These are phyloP conservation scores for Cornus controversa DNA, from an alignment of 148 eudicot genomes.

Conservation along the genomic window DNA sequence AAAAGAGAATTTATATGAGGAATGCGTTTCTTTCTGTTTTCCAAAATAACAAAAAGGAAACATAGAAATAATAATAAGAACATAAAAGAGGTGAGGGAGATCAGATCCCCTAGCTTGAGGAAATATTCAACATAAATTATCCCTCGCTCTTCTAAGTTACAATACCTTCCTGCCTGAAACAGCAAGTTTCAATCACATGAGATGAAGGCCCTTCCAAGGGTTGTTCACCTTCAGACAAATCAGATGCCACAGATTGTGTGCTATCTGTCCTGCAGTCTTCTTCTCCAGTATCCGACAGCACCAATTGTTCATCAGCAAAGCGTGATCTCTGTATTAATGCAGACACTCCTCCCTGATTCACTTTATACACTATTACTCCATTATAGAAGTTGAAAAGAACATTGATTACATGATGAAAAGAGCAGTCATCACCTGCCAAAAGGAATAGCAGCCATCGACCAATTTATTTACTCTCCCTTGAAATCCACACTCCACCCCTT, in stretches of 20 bases:
- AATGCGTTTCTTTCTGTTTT: not conserved
- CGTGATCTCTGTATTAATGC: slow-evolving; percentile 64
- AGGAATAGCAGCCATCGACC: slow-evolving; percentile 97
- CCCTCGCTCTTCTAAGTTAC: slow-evolving; percentile 1
- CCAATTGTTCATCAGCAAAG: slow-evolving; percentile 41
- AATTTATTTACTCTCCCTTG: slow-evolving; percentile 95
- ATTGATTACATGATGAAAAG: not conserved
- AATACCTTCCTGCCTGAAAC: slow-evolving; percentile 43
- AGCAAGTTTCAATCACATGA: slow-evolving; percentile 22
- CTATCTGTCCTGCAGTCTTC: slow-evolving; percentile 18
- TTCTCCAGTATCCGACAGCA: slow-evolving; percentile 17
- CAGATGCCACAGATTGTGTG: slow-evolving; percentile 22
- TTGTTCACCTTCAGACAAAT: slow-evolving; percentile 30
- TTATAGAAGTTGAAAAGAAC: not conserved
- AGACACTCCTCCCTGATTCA: slow-evolving; percentile 74
- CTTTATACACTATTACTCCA: slow-evolving; percentile 3
- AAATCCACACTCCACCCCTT: slow-evolving; percentile 92
- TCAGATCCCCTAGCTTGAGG: slow-evolving; percentile 9
- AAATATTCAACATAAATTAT: not conserved
- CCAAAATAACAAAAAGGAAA: not conserved
- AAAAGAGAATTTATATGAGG: not conserved
- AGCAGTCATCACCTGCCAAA: slow-evolving; percentile 78
- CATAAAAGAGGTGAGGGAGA: too few relatives aligned
- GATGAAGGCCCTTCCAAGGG: slow-evolving; percentile 26
- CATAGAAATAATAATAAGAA: not conserved